phyloP scores from a whole-genome alignment of 2,329 filamentous ascomycete genomes.

The Pseudopithomyces chartarum region DNA sequence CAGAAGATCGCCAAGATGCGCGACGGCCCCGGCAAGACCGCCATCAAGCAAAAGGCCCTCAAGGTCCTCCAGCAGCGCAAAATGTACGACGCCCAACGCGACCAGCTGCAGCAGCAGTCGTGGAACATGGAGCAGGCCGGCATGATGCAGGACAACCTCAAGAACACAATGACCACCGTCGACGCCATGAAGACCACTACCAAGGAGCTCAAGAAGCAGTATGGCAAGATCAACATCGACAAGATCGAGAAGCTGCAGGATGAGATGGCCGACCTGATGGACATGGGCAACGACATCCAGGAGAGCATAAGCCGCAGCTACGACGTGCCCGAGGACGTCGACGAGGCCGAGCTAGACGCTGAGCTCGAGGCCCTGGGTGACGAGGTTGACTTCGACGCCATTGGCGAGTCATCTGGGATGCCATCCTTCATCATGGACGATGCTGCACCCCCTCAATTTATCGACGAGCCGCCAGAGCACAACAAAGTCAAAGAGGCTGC shows the following conservation, averaged over 20 bases:
- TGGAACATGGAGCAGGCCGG: conserved; percentile 99
- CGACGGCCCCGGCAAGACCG: conserved; percentile 90
- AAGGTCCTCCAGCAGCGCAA: conserved; percentile 93
- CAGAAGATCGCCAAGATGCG: conserved; percentile 88
- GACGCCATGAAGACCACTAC: conserved; percentile 98
- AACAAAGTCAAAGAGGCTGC: conserved; percentile 83
- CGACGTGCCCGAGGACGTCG: conserved; percentile 94
- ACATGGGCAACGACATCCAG: conserved; percentile 97
- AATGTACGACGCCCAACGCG: conserved; percentile 90
- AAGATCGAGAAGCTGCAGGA: conserved; percentile 98
- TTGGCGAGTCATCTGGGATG: conserved; percentile 64
- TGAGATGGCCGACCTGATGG: conserved; percentile 98
- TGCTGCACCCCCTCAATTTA: conserved; percentile 79
- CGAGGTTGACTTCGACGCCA: conserved; percentile 85
- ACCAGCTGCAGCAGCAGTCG: conserved; percentile 90
- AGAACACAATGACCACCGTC: conserved; percentile 97
- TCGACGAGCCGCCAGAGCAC: conserved; percentile 81
- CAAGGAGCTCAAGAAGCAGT: conserved; percentile 89
- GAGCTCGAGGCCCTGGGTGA: conserved; percentile 93
- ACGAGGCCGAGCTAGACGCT: conserved; percentile 94
- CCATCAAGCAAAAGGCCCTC: conserved; percentile 91
- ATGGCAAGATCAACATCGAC: conserved; percentile 96
- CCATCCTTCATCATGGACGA: conserved; percentile 92
- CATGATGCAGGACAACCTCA: conserved; percentile 98
- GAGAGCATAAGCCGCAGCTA: conserved; percentile 90